Evolutionary conservation across 2,329 filamentous ascomycete species (phyloP).

Genomic region (Alternaria viburni): DNA sequence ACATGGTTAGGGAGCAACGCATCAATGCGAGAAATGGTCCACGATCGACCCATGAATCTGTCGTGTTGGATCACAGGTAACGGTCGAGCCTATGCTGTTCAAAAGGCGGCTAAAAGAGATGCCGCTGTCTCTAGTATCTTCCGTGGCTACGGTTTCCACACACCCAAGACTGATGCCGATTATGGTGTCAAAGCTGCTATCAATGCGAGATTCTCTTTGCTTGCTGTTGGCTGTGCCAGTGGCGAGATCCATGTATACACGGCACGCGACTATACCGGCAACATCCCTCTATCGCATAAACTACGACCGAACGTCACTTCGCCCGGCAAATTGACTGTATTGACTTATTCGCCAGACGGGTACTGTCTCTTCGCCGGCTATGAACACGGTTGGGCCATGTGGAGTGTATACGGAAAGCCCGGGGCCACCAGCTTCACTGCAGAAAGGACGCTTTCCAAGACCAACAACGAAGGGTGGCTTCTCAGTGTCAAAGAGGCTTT

Average conservation of each 20-base stretch:
- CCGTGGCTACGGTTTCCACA: constrained; percentile 89
- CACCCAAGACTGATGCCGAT: constrained; percentile 65
- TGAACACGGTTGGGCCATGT: constrained; percentile 90
- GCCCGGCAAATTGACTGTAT: constrained; percentile 73
- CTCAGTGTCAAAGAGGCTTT: constrained; percentile 75
- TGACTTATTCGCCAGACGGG: constrained; percentile 91
- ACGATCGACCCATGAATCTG: constrained; percentile 95
- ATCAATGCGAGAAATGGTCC: constrained; percentile 81
- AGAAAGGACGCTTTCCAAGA: constrained; percentile 67
- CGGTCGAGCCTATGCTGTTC: constrained; percentile 88
- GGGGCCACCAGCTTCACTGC: constrained; percentile 82
- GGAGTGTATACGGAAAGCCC: constrained; percentile 96
- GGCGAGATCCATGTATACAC: constrained; percentile 88
- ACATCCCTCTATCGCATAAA: constrained; percentile 85
- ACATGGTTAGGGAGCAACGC: constrained; percentile 81
- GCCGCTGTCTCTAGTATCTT: constrained; percentile 72
- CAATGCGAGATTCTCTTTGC: constrained; percentile 92
- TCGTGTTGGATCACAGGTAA: constrained; percentile 90
- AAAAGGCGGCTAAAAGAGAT: constrained; percentile 60
- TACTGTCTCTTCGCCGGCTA: constrained; percentile 96
- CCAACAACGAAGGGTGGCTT: constrained; percentile 85
- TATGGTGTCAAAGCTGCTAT: constrained; percentile 78
- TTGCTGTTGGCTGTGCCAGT: constrained; percentile 82
- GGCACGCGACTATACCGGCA: constrained; percentile 90
- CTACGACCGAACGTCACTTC: constrained; percentile 73